Evolutionary conservation across 257 asterid genomes (phyloP).

Genomic region (Petrea volubilis): DNA sequence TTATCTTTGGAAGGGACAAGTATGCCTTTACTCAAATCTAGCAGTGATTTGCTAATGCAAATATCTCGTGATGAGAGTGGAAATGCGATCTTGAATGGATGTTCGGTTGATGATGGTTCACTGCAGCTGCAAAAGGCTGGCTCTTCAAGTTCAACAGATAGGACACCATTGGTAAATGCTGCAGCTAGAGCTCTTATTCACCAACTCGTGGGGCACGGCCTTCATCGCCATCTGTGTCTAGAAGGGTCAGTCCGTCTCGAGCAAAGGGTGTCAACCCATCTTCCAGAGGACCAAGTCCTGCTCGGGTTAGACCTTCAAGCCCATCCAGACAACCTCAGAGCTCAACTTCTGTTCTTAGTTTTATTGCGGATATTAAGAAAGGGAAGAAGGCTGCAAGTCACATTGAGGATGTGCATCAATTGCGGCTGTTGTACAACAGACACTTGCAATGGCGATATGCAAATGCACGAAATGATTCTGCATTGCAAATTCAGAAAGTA

Average conservation of each 20-base stretch:
- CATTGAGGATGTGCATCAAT: slow-evolving; percentile 82
- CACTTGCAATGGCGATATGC: slow-evolving; percentile 88
- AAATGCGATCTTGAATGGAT: slow-evolving; percentile 24
- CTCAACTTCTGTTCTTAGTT: slow-evolving; percentile 77
- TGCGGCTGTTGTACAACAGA: slow-evolving; percentile 78
- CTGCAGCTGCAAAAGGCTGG: slow-evolving; percentile 35
- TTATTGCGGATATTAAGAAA: slow-evolving; percentile 71
- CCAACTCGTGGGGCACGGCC: slow-evolving; percentile 52
- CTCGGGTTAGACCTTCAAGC: slow-evolving; percentile 72
- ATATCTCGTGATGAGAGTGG: slow-evolving; percentile 45
- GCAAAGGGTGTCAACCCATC: slow-evolving; percentile 46
- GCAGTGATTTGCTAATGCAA: slow-evolving; percentile 53
- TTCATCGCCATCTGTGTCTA: slow-evolving; percentile 56
- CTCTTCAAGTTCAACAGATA: slow-evolving; percentile 53
- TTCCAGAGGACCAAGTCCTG: slow-evolving; percentile 79
- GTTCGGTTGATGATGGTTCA: slow-evolving; percentile 55
- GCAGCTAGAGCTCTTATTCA: slow-evolving; percentile 56
- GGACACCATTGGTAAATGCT: slow-evolving; percentile 39
- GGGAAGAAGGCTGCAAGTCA: slow-evolving; percentile 72
- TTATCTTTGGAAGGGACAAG: slow-evolving; percentile 60
- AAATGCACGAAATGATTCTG: slow-evolving; percentile 63
- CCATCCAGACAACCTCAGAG: slow-evolving; percentile 70
- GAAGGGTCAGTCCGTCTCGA: slow-evolving; percentile 80
- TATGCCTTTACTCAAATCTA: slow-evolving; percentile 59
- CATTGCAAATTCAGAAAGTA: slow-evolving; percentile 54